Evolutionary conservation across 2,329 filamentous ascomycete species (phyloP).

Genomic region (Diaporthe aspalathi): DNA sequence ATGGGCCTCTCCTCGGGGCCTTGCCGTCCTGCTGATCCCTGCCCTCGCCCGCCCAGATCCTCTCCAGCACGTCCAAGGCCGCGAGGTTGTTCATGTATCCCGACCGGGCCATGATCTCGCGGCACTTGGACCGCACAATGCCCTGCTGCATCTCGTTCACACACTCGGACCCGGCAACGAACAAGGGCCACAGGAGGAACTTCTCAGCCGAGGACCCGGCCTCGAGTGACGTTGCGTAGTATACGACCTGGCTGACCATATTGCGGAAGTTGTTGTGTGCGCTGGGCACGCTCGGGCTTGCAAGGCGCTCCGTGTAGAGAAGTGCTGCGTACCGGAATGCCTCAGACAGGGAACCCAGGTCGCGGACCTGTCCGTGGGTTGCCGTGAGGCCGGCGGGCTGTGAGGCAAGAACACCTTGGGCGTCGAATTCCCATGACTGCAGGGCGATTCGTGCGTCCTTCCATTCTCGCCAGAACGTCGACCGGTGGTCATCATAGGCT

Average conservation of each 20-base stretch:
- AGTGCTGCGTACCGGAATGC: constrained; percentile 91
- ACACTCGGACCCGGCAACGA: constrained; percentile 90
- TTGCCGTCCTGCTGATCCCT: constrained; percentile 52
- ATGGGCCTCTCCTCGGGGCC: constrained; percentile 59
- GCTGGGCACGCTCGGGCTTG: constrained; percentile 78
- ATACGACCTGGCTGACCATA: constrained; percentile 83
- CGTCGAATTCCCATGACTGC: constrained; percentile 83
- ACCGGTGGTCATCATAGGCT: constrained; percentile 68
- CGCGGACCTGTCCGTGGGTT: constrained; percentile 73
- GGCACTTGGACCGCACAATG: constrained; percentile 82
- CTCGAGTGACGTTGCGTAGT: constrained; percentile 84
- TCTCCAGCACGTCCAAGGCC: constrained; percentile 86
- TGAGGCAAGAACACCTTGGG: constrained; percentile 61
- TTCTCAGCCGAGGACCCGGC: constrained; percentile 80
- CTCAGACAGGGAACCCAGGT: constrained; percentile 86
- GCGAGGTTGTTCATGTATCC: constrained; percentile 95
- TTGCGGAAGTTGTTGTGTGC: constrained; percentile 83
- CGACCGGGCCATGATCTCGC: constrained; percentile 87
- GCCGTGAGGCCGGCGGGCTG: constrained; percentile 53
- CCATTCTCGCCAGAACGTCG: constrained; percentile 88
- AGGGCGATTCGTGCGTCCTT: constrained; percentile 80
- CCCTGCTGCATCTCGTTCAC: constrained; percentile 83
- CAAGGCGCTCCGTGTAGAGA: constrained; percentile 89
- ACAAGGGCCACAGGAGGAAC: constrained; percentile 92
- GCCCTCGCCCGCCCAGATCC: constrained; percentile 76